A percentile compares a stretch with the other conserved stretches of the same genome.
phyloP scores from a whole-genome alignment of 805 yeast species.

The Saccharomycopsis malanga region DNA sequence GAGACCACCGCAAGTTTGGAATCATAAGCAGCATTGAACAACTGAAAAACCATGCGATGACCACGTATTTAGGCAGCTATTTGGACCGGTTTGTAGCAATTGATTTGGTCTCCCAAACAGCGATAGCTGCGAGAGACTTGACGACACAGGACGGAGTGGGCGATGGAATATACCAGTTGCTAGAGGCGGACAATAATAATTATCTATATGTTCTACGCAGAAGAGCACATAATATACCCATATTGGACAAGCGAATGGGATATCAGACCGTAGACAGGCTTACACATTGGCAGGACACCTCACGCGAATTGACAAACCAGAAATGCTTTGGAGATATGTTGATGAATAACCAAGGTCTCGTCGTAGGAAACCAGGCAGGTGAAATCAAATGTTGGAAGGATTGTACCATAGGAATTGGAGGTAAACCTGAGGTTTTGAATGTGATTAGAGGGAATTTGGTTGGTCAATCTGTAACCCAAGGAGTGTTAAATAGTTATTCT shows the following conservation, averaged over 20 bases:
- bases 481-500: too few species aligned
- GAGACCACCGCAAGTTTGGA: slow-evolving; percentile 16
- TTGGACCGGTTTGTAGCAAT: slow-evolving; percentile 26
- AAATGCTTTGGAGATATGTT: slow-evolving; percentile 25
- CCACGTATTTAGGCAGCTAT: slow-evolving; percentile 27
- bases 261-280: slow-evolving; percentile 18
- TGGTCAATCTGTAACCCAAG: too few species aligned
- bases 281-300: slow-evolving; percentile 1
- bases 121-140: slow-evolving; percentile 1
- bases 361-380: slow-evolving; percentile 27
- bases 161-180: slow-evolving; percentile 31
- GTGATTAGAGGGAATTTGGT: not conserved
- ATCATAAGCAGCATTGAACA: slow-evolving; percentile 23
- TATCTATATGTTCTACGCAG: slow-evolving; percentile 32
- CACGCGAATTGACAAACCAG: slow-evolving; percentile 21
- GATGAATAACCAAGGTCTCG: slow-evolving; percentile 25
- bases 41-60: slow-evolving; percentile 20
- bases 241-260: slow-evolving; percentile 33
- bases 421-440: not conserved
- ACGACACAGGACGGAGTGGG: slow-evolving; percentile 22
- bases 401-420: slow-evolving; percentile 9
- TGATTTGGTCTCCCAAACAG: slow-evolving; percentile 23
- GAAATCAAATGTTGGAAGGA: slow-evolving; percentile 10
- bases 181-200: slow-evolving; percentile 32
- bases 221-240: slow-evolving; percentile 26